Evolutionary conservation across 2,329 filamentous ascomycete genomes (phyloP), one percentile per base, ranked within the genome.

Genomic region (Colletotrichum navitas): DNA sequence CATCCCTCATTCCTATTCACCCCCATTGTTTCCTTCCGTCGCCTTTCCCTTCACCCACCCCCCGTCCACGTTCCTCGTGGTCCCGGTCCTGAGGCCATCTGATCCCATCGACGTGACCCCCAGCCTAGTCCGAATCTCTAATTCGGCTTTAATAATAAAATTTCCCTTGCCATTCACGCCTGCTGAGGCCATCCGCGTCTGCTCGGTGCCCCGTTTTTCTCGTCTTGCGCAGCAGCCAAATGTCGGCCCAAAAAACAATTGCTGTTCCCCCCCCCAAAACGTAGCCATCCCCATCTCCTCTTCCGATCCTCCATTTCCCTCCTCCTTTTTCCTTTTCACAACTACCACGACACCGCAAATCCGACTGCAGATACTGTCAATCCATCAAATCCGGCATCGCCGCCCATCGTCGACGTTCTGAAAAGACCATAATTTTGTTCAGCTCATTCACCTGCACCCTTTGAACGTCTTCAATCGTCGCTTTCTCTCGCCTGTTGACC

Each of bases 201-300:
- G 66, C 66, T 81, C 77, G 80, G 71, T 74, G 84, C 83, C 84
- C 84, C 84, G 83, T 82, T 86, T 86, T 86, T 85, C 79, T 79
- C 78, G 72, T 78, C 77, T 74, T 79, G 75, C 75, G 78, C 79
- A 80, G 78, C 70, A 68, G 68, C 81, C 82, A 81, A 73, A 73
- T 56, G 68, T 67, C 71, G 68, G 68, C 71, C 68, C 82, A 81
- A 80, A 79, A 82, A 81, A 83, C 81, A 81, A 82, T 82, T 80
- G 76, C 80, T 81, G 79, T 80, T 80, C 76, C 76, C 79, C 79
- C 82, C 78, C 79, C 82, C 84, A 86, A 85, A 85, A 82, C 80
- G 83, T 83, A 85, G 82, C 83, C 83, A 86, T 87, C 85, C 83
- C 85, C 83, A 82, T 79, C 76, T 74, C 76, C 74, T 78, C 80